Evolutionary conservation across 805 yeast species (phyloP).

Genomic region (Yarrowia sp.): DNA sequence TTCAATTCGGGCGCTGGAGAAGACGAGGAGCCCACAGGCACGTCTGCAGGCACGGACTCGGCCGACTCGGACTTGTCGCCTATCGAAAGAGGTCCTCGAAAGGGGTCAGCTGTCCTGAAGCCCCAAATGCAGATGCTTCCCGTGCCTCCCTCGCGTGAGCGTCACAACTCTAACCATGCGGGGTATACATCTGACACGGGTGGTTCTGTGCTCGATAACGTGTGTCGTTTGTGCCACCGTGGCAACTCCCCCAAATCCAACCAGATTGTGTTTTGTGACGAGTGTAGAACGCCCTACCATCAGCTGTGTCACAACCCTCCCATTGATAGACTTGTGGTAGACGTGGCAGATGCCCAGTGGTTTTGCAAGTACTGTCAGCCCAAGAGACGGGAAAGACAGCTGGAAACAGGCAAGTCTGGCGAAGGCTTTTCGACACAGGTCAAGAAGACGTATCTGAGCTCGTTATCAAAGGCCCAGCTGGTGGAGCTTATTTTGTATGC

Average conservation of each 20-base stretch:
- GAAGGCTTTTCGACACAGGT: conserved; percentile 39
- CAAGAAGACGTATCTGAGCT: conserved; percentile 41
- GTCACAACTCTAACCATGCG: conserved; percentile 24
- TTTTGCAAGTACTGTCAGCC: conserved; percentile 43
- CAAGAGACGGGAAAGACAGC: conserved; percentile 39
- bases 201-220: conserved; percentile 29
- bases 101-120: conserved; percentile 2
- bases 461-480: conserved; percentile 43
- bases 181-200: conserved; percentile 22
- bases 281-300: conserved; percentile 44
- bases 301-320: conserved; percentile 44
- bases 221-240: conserved; percentile 43
- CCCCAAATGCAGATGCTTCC: conserved; percentile 11
- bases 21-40: conserved; percentile 21
- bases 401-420: conserved; percentile 43
- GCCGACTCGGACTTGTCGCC: conserved; percentile 13
- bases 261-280: conserved; percentile 43
- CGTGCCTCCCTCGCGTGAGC: neutral
- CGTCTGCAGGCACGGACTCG: conserved; percentile 17
- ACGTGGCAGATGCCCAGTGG: conserved; percentile 44
- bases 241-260: conserved; percentile 41
- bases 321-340: conserved; percentile 42
- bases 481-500: conserved; percentile 43
- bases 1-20: conserved; percentile 18
- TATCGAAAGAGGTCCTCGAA: conserved; percentile 8